Base-by-base conservation (phyloP, 2,329 filamentous ascomycete genomes). In the Neurospora sp. region DNA sequence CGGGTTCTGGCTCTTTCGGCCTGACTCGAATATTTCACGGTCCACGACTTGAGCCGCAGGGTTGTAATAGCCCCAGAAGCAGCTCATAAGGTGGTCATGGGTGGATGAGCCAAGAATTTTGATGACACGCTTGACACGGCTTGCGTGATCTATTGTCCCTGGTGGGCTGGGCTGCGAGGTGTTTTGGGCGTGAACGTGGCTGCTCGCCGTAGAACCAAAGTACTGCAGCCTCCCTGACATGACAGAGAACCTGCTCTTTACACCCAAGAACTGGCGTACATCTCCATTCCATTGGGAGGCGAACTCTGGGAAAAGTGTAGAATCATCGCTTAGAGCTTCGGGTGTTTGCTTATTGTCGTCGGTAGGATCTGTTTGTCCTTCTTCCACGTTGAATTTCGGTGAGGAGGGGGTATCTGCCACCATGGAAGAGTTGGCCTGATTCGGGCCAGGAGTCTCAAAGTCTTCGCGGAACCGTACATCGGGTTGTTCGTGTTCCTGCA, bases 21-120 rank as follows among this genome's bases (percentile, higher is more conserved):
- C 83, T 8, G 81, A 78, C 67, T 84, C 82, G 69, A 87, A 86
- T 0, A 83, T 82, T 3, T 80, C 79, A 62, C 81, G 82, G 74
- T 87, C 83, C 38, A 86, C 78, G 17, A 86, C 80, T 69, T 83
- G 82, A 15, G 85, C 78, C 9, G 83, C 80, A 1, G 80, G 76
- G 71, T 87, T 86, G 76, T 86, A 87, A 72, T 81, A 80, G 19
- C 81, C 77, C 81, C 85, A 87, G 75, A 86, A 87, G 42, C 82
- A 78, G 19, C 81, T 77, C 78, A 86, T 82, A 0, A 87, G 80
- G 70, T 86, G 84, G 69, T 86, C 83, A 68, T 86, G 82, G 0
- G 84, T 86, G 62, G 81, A 79, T 4, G 79, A 69, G 0, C 80
- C 79, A 8, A 87, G 77, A 0, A 81, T 81, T 4, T 81, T 78